phyloP scores from a whole-genome alignment of 225 moss, liverwort and hornwort species.

The Sphagnum contortum region DNA sequence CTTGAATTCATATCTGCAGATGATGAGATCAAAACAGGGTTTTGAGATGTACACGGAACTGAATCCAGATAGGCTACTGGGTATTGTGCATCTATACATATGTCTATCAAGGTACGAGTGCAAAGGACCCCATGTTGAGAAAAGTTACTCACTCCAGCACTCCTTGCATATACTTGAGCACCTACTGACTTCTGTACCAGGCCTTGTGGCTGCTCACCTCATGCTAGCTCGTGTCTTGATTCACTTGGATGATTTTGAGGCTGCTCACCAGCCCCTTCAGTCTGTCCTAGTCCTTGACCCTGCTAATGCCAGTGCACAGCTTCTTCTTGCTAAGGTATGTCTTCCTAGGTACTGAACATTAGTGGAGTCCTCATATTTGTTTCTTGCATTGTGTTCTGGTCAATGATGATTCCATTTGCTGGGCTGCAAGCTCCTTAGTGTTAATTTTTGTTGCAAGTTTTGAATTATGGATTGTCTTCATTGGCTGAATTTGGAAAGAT shows the following conservation, averaged over 20 bases:
- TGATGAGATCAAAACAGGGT: constrained; percentile 33
- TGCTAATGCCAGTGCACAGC: constrained; percentile 41
- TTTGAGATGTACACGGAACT: constrained; percentile 31
- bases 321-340: constrained; percentile 57
- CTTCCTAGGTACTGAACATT: neutral
- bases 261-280: constrained; percentile 37
- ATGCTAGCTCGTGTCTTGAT: constrained; percentile 43
- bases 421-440: too few relatives aligned
- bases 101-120: constrained; percentile 41
- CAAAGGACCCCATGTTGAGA: constrained; percentile 41
- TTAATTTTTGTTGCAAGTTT: too few relatives aligned
- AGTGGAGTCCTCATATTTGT: too few relatives aligned
- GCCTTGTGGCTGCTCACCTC: constrained; percentile 42
- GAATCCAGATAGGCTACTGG: constrained; percentile 50
- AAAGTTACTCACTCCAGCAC: constrained; percentile 35
- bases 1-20: constrained; percentile 18
- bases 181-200: constrained; percentile 36
- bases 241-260: constrained; percentile 34
- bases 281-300: constrained; percentile 38
- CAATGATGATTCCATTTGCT: too few relatives aligned
- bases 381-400: neutral
- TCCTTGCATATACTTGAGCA: constrained; percentile 40
- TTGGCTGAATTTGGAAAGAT: too few relatives aligned
- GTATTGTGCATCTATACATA: constrained; percentile 50
- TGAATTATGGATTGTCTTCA: too few relatives aligned